Conservation (phyloP, 2,329 filamentous ascomycete genomes). For the Cladosporium cucumerinum region DNA sequence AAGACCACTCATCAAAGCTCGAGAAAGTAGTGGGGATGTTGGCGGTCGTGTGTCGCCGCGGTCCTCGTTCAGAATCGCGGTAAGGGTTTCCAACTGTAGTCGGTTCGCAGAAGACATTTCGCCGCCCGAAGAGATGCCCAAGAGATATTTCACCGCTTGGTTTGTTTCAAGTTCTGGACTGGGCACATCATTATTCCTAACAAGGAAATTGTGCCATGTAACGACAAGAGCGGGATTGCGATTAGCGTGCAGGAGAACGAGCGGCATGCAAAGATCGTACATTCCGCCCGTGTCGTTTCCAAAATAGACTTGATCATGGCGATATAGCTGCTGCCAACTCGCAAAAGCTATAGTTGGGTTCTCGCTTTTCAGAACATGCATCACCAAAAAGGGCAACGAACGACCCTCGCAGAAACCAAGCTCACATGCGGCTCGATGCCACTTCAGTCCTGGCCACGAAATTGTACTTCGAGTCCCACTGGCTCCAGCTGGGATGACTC, state of each 20-base stretch:
- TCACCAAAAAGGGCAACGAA: slow-evolving; percentile 22
- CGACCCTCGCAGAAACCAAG: slow-evolving; percentile 33
- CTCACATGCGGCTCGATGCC: slow-evolving; percentile 37
- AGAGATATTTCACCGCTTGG: background rate
- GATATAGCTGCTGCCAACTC: slow-evolving; percentile 38
- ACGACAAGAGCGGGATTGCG: slow-evolving; percentile 19
- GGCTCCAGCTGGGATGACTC: slow-evolving; percentile 23
- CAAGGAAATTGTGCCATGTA: slow-evolving; percentile 42
- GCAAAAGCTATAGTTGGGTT: slow-evolving; percentile 16
- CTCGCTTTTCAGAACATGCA: slow-evolving; percentile 22
- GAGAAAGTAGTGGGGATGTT: slow-evolving; percentile 14
- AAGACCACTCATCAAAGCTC: slow-evolving; percentile 32
- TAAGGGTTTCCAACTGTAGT: background rate
- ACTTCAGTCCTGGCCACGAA: slow-evolving; percentile 23
- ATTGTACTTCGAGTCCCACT: background rate
- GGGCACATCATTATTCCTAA: slow-evolving; percentile 37
- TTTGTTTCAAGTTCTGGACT: slow-evolving; percentile 24
- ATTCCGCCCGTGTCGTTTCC: slow-evolving; percentile 33
- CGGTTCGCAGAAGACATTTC: background rate
- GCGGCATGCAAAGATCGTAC: slow-evolving; percentile 42
- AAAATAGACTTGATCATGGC: slow-evolving; percentile 3
- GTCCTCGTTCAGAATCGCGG: background rate
- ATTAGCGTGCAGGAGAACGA: slow-evolving; percentile 30
- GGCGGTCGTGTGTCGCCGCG: background rate
- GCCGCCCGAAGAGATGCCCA: background rate